Base-by-base conservation (phyloP, 2,329 filamentous ascomycete genomes). In the Coleophoma eucalyptorum region DNA sequence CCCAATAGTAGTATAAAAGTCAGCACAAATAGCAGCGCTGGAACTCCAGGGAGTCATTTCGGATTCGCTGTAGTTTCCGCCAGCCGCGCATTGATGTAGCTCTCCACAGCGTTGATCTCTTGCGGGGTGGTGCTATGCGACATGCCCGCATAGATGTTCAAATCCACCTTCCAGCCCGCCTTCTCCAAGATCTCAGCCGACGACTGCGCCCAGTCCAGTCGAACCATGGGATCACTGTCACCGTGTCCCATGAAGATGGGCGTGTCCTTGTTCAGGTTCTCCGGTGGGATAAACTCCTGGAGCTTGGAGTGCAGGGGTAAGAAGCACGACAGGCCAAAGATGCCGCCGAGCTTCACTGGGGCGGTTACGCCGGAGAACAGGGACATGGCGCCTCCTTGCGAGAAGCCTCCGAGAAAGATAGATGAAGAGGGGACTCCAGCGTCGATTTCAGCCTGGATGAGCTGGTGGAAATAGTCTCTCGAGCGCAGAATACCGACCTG, bases 191-290 rank as follows among this genome's bases (percentile, higher is more conserved):
- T 66, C 37, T 89, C 77, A 3, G 79, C 81, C 20, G 88, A 90
- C 69, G 76, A 67, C 66, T 81, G 71, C 15, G 89, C 93, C 69
- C 88, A 86, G 50, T 79, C 72, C 42, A 84, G 79, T 58, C 76
- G 78, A 8, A 97, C 88, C 3, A 96, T 73, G 13, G 78, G 78
- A 67, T 97, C 93, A 1, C 71, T 71, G 54, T 85, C 80, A n/a
- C 94, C 94, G 61, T 97, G 94, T 13, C 81, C 90, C 84, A 97
- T 87, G 69, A 94, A 89, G 55, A 97, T 84, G 1, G 89, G 88
- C 2, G 90, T 96, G 38, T 87, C 76, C 68, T 85, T 81, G 68
- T 90, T 91, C 50, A 78, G 73, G 58, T 72, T 79, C 21, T 78
- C 74, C 58, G 74, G 72, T 2, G 79, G 75, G 15, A 81, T 67